A percentile compares a stretch with the other conserved stretches of the same genome.
phyloP scores from a whole-genome alignment of 208 protist genomes.

The Trypanosoma brucei region DNA sequence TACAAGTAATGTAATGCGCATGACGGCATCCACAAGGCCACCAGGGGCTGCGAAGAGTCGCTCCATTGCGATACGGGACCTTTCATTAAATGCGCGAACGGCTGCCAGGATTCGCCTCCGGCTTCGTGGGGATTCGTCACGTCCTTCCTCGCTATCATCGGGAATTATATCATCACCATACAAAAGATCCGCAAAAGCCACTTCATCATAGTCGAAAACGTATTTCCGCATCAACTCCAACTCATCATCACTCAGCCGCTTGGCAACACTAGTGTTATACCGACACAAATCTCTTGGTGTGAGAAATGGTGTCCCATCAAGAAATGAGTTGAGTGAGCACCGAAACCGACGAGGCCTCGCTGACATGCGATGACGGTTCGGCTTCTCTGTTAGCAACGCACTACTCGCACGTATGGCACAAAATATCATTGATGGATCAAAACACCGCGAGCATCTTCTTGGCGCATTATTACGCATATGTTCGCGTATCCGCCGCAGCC shows the following conservation, averaged over 20 bases:
- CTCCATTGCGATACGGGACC: constrained; percentile 14
- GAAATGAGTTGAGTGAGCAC: background rate
- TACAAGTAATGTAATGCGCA: constrained; percentile 8
- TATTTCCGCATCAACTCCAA: constrained; percentile 49
- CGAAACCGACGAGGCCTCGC: no score
- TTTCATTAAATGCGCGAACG: constrained; percentile 28
- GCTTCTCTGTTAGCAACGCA: no score
- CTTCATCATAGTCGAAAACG: constrained; percentile 73
- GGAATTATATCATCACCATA: constrained; percentile 73
- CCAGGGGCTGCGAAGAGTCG: constrained; percentile 21
- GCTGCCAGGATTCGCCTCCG: background rate
- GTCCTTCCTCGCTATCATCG: constrained; percentile 17
- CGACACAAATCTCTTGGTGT: constrained; percentile 54
- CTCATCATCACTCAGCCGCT: constrained; percentile 66
- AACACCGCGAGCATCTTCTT: no score
- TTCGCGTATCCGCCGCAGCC: no score
- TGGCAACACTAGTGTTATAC: constrained; percentile 72
- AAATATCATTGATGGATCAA: no score
- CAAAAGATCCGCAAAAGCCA: constrained; percentile 75
- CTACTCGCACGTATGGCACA: no score
- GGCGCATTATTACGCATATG: no score
- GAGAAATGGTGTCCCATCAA: constrained; percentile 67
- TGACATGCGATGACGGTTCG: no score
- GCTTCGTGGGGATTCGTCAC: no score
- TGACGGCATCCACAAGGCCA: constrained; percentile 19